Base-by-base conservation (phyloP, 257 asterid genomes). In the Perilla frutescens region DNA sequence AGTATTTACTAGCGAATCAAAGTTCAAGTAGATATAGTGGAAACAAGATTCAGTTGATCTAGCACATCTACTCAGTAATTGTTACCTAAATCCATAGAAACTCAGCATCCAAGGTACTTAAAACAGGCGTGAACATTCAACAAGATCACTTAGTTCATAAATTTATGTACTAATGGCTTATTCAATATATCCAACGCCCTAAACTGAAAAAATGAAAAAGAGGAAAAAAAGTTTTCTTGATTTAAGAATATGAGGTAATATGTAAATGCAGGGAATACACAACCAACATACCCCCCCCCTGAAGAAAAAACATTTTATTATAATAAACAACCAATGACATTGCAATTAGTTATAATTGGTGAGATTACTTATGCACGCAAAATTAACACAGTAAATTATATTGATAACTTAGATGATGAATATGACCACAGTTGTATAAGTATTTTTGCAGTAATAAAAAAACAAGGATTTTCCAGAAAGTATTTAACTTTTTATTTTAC, bases 51-150 rank as follows among this genome's bases (percentile, higher is more conserved):
- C 56, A 50, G 45, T 41, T 40, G 47, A 60, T 31, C 5, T 56
- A 72, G 45, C 26, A 55, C 56, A 41, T 44, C 62, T 34, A 37
- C 59, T 43, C 65, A 14, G 51, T 62, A 13, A 71, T 47, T 68
- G 45, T 15, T 7, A 49, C 51, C 26, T 48, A 59, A 56, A 65
- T 9, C 65, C 56, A 41, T 47, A 31, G 43, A 70, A 40, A 34
- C 39, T 71, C 50, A 64, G 73, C 56, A 66, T 54, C 51, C 44
- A 57, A 71, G n/a, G 63, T 32, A 58, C 50, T 54, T 43, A 50
- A 14, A 51, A 39, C 37, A 10, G 47, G 53, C 29, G 60, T 32
- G 61, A 26, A 48, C 13, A 36, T 66, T 57, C 61, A 55, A 54
- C 58, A 55, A 57, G 43, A 51, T 12, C 37, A 32, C 14, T 12